Percentiles rank a stretch among this genome's conserved stretches.
Conservation (phyloP, 345 rosid genomes). For the Lepidium africanum region DNA sequence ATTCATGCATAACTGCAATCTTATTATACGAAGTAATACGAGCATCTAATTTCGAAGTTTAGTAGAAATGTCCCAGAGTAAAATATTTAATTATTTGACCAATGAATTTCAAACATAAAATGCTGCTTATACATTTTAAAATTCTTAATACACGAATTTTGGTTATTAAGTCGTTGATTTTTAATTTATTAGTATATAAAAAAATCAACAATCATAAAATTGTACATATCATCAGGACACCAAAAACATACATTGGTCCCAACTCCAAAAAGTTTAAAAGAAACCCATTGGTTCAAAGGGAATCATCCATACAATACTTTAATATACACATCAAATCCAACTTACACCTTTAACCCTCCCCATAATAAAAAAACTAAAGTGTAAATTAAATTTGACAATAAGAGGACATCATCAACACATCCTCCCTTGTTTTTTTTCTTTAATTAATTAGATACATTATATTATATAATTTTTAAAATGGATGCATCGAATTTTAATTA, state of each 20-base stretch:
- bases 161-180: slow-evolving; percentile 10
- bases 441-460: slow-evolving; percentile 1
- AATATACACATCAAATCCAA: slow-evolving; percentile 30
- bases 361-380: slow-evolving; percentile 15
- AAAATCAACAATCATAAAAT: slow-evolving; percentile 10
- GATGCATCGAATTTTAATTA: slow-evolving; percentile 21
- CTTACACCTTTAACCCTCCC: slow-evolving; percentile 24
- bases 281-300: slow-evolving; percentile 20
- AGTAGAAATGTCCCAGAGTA: too few species aligned
- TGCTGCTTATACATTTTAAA: not conserved
- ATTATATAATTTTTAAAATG: not conserved
- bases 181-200: not conserved
- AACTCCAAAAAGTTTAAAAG: slow-evolving; percentile 14
- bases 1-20: too few species aligned
- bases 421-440: not conserved
- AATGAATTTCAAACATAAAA: too few species aligned
- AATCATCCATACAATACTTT: slow-evolving; percentile 24
- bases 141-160: not conserved
- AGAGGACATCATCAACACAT: slow-evolving; percentile 10
- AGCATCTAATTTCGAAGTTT: too few species aligned
- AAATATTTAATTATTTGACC: too few species aligned
- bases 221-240: slow-evolving; percentile 9
- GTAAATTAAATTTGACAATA: slow-evolving; percentile 13
- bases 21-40: too few species aligned
- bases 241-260: slow-evolving; percentile 26